Base-by-base conservation (phyloP, 352 stramenopile genomes). In the Pythium sp. region DNA sequence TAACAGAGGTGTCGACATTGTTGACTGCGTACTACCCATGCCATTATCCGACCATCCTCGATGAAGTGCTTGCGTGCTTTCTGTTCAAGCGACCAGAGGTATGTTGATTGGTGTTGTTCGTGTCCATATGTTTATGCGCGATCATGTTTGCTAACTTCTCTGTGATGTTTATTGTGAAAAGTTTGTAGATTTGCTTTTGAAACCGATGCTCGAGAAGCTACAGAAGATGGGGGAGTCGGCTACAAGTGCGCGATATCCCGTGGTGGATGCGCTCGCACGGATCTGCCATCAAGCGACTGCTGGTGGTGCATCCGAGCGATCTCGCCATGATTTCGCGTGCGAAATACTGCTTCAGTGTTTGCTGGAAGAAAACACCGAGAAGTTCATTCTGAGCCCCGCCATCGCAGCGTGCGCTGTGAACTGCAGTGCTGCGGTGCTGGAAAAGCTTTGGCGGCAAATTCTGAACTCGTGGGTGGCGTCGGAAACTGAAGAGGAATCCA, bases 21-120 rank as follows among this genome's bases (percentile, higher is more conserved):
- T 74, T 96, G 43, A 86, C 82, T 11, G 84, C 84, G 14, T 94
- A 93, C 62, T 96, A 94, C 67, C 89, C 89, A 51, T 95, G 86
- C 65, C 81, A 73, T 54, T 91, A 96, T 64, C 72, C 89, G 22
- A 94, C 86, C 30, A 74, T 96, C 61, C 71, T 96, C 61, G 89
- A 96, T 60, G 82, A 96, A 66, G 81, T 96, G 14, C 65, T 96
- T 8, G 83, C 79, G 0, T 76, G 72, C 0, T 94, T 95, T 49
- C 70, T 95, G 53, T 92, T 96, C 55, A 86, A 89, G 58, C 70
- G 87, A 22, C 89, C 89, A 0, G 87, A 96, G 70, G 69, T 74
- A 66, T 55, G 46, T 61, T 53, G 20, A 47, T 30, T 64, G 1
- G 2, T 47, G 8, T 5, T 60, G 11, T 59, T 26, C 30, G 1